These are phyloP conservation scores for Zymoseptoria ardabiliae DNA, from an alignment of 2,329 filamentous ascomycete genomes.

Conservation along the genomic window DNA sequence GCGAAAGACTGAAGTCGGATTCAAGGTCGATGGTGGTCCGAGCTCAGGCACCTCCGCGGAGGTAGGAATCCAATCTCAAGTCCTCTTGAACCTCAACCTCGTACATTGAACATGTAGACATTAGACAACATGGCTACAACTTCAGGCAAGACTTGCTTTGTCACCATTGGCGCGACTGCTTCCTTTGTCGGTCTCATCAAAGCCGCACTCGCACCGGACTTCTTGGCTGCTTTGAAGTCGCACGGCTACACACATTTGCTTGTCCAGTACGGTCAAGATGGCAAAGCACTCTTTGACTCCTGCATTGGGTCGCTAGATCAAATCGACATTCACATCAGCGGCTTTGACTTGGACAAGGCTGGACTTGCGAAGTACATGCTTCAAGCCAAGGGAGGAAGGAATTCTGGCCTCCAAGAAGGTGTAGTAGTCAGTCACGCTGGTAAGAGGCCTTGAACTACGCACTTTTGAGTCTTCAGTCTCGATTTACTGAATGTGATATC, in stretches of 20 bases:
- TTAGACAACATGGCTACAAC: slow-evolving; percentile 7
- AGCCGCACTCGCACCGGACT: slow-evolving; percentile 54
- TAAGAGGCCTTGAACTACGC: slow-evolving; percentile 35
- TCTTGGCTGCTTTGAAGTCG: slow-evolving; percentile 53
- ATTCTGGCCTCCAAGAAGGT: slow-evolving; percentile 48
- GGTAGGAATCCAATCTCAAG: slow-evolving; percentile 1
- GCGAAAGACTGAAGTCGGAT: slow-evolving; percentile 6
- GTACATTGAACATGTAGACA: slow-evolving; percentile 11
- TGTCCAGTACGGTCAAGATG: slow-evolving; percentile 73
- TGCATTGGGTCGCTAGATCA: slow-evolving; percentile 9
- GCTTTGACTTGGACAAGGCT: slow-evolving; percentile 58
- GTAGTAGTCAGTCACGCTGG: slow-evolving; percentile 85
- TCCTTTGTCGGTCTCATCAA: slow-evolving; percentile 67
- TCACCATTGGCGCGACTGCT: slow-evolving; percentile 89
- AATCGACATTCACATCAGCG: slow-evolving; percentile 44
- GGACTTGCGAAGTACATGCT: slow-evolving; percentile 55
- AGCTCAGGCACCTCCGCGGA: slow-evolving; percentile 7
- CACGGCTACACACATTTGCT: slow-evolving; percentile 63
- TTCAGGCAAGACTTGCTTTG: slow-evolving; percentile 55
- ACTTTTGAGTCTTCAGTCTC: not conserved
- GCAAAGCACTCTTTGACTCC: slow-evolving; percentile 46
- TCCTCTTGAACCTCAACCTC: not conserved
- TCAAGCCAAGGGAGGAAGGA: slow-evolving; percentile 37
- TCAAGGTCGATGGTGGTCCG: slow-evolving; percentile 5
- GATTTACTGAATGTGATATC: not conserved